Conservation (phyloP, 495 filamentous ascomycete genomes). For the Xanthoparmelia taractica region DNA sequence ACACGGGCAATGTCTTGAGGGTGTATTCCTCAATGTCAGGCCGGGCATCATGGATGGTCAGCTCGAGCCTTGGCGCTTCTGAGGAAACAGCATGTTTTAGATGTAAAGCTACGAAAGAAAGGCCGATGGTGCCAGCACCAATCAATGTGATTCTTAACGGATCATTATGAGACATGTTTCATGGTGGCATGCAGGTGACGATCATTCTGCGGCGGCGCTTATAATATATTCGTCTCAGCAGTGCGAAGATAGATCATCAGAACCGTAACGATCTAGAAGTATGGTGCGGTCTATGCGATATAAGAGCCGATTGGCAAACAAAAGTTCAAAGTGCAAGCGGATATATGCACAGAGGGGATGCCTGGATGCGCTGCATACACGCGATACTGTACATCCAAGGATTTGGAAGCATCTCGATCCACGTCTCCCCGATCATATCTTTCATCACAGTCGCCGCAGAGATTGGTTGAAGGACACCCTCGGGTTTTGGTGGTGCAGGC, state of each 20-base stretch:
- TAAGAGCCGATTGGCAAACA: neutral
- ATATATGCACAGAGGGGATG: neutral
- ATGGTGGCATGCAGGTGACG: neutral
- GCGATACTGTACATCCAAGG: too few species aligned
- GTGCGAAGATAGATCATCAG: too few species aligned
- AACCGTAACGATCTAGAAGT: neutral
- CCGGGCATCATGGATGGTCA: constrained; percentile 48
- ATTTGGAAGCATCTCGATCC: neutral
- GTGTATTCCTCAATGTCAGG: constrained; percentile 44
- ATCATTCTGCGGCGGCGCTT: constrained; percentile 1
- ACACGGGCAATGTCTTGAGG: constrained; percentile 32
- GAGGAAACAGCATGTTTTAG: constrained; percentile 32
- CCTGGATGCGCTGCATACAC: neutral
- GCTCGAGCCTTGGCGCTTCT: constrained; percentile 25
- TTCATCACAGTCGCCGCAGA: neutral
- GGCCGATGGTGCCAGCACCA: constrained; percentile 52
- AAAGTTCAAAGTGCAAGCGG: neutral
- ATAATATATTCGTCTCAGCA: neutral
- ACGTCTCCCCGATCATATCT: neutral
- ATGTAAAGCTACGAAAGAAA: constrained; percentile 52
- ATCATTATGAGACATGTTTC: neutral
- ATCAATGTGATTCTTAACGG: constrained; percentile 39
- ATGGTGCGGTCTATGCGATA: neutral
- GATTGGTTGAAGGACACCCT: too few species aligned
- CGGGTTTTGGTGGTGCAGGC: too few species aligned